Evolutionary conservation across 2,329 filamentous ascomycete species (phyloP).

Genomic region (Pseudocercospora fijiensis): DNA sequence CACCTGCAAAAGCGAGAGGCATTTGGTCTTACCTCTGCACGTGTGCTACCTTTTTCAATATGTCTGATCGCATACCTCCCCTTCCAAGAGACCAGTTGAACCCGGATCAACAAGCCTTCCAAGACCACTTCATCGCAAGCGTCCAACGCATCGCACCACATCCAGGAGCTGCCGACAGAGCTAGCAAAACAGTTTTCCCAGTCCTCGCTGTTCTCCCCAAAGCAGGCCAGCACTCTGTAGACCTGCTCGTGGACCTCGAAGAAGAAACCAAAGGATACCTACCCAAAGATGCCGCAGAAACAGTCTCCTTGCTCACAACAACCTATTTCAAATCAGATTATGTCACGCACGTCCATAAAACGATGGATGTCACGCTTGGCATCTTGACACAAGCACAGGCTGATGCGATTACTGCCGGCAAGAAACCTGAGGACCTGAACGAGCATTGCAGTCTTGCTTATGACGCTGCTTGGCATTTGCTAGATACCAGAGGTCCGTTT

Average conservation of each 20-base stretch:
- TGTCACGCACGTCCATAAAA: conserved; percentile 21
- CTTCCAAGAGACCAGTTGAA: conserved; percentile 8
- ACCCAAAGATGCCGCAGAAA: conserved; percentile 12
- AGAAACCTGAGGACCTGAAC: conserved; percentile 25
- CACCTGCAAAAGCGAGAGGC: background rate
- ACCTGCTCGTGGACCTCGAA: conserved; percentile 13
- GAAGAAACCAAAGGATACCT: conserved; percentile 6
- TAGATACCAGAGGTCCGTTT: conserved; percentile 20
- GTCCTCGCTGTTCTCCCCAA: conserved; percentile 17
- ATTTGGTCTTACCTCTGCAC: background rate
- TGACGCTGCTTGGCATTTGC: conserved; percentile 26
- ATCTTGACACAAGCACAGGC: conserved; percentile 13
- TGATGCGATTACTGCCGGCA: conserved; percentile 10
- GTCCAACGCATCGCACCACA: conserved; percentile 16
- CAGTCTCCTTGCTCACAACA: background rate
- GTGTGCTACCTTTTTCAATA: background rate
- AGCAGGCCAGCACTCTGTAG: conserved; percentile 9
- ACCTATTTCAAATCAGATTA: conserved; percentile 15
- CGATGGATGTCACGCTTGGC: conserved; percentile 13
- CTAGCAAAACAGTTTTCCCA: conserved; percentile 17
- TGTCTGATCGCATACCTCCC: conserved; percentile 15
- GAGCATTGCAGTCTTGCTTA: conserved; percentile 22
- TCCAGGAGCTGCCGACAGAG: conserved; percentile 18
- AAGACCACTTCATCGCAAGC: conserved; percentile 16
- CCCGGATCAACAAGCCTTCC: conserved; percentile 15